Evolutionary conservation across 352 stramenopile genomes (phyloP).

Genomic region (Phytophthora quininea): DNA sequence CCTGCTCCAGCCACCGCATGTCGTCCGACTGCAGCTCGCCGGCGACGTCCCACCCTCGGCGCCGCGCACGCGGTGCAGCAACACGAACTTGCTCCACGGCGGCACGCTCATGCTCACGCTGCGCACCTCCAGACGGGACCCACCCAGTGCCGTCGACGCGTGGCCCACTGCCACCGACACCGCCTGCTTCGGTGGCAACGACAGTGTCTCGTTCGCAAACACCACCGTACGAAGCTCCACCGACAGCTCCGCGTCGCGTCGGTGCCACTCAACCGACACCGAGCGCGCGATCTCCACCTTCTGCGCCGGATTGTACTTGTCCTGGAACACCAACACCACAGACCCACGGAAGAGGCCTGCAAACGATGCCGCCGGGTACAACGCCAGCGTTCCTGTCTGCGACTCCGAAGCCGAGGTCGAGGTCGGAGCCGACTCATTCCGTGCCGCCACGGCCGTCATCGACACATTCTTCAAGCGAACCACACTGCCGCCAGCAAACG

Average conservation of each 20-base stretch:
- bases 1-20: not conserved
- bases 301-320: not conserved
- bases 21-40: not conserved
- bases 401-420: not conserved
- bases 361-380: not conserved
- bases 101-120: constrained; percentile 2
- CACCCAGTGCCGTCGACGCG: not conserved
- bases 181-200: constrained; percentile 1
- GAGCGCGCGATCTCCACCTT: not conserved
- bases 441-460: not conserved
- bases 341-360: not conserved
- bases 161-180: not conserved
- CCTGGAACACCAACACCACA: not conserved
- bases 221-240: not conserved
- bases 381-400: not conserved
- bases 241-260: not conserved
- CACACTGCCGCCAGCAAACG: not conserved
- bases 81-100: constrained; percentile 10
- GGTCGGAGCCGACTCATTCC: no score
- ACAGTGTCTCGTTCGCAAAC: constrained; percentile 1
- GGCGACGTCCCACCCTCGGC: not conserved
- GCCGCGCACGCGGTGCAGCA: constrained; percentile 6
- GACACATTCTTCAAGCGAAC: not conserved
- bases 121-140: not conserved
- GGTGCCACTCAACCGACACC: not conserved